Evolutionary conservation across 768 basidiomycete genomes (phyloP).

Genomic region (Lyophyllum atratum): DNA sequence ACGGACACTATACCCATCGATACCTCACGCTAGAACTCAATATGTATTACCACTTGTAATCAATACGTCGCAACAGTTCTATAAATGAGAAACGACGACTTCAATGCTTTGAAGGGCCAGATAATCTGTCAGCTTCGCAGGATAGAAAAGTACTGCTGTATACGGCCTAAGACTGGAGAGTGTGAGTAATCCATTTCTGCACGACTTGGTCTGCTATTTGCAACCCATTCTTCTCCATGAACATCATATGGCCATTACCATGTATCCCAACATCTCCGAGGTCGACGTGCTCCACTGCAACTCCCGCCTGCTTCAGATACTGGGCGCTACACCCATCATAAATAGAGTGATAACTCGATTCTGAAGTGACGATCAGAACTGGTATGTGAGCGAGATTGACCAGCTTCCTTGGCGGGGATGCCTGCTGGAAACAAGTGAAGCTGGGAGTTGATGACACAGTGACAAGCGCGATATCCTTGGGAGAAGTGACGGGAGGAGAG

Average conservation of each 20-base stretch:
- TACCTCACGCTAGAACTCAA: no score
- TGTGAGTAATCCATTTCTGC: constrained; percentile 36
- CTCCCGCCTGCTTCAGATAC: constrained; percentile 46
- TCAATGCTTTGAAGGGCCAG: background rate
- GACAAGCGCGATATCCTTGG: constrained; percentile 35
- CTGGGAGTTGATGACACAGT: constrained; percentile 28
- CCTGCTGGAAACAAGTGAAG: constrained; percentile 45
- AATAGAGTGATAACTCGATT: constrained; percentile 50
- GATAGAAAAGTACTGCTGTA: background rate
- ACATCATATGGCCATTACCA: constrained; percentile 60
- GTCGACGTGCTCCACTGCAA: constrained; percentile 40
- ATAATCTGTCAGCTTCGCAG: background rate
- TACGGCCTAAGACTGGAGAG: constrained; percentile 2
- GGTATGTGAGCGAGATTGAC: constrained; percentile 44
- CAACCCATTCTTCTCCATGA: constrained; percentile 52
- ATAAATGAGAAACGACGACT: no score
- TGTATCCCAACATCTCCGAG: constrained; percentile 45
- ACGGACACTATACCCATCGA: background rate
- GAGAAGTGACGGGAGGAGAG: constrained; percentile 39
- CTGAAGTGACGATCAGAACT: constrained; percentile 49
- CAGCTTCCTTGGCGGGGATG: constrained; percentile 40
- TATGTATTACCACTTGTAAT: no score
- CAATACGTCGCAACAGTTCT: no score
- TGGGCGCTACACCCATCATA: constrained; percentile 48
- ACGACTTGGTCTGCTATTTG: constrained; percentile 43